Base-by-base conservation (phyloP, 2,329 filamentous ascomycete species). In the Chaetomium globosum region DNA sequence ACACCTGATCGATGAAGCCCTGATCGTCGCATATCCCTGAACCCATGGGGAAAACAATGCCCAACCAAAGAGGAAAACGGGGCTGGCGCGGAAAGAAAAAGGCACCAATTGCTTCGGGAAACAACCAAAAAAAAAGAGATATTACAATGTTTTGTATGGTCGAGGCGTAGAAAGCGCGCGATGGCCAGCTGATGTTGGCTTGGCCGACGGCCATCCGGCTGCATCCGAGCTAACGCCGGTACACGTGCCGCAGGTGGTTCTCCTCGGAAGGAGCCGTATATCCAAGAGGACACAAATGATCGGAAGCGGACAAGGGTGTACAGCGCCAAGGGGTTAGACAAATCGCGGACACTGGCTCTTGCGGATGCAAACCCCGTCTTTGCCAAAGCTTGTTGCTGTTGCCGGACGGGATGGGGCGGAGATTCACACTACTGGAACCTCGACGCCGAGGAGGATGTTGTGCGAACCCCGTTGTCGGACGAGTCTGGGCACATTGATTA, bases 391-490 rank as follows among this genome's bases (percentile, higher is more conserved):
- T 31, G 39, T 36, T 5, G 60, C 46, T 31, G 64, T 33, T 39
- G 64, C 59, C 43, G 39, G 36, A 19, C 19, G 6, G 12, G 49
- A 26, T 7, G 51, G 21, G 63, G 28, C 31, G n/a, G 7, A 26
- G 48, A 56, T 52, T 30, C 51, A 26, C 49, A 55, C 60, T 68
- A 71, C 65, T 73, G 67, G 63, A 72, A 73, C 36, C 71, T 69
- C 21, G 71, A 66, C 5, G 69, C 56, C n/a, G 67, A 59, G 7
- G 71, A 67, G 10, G 69, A 55, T 19, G 65, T 66, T 16, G 71
- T 67, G 10, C 71, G 69, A n/a, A 66, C 67, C 19, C 67, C 71
- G 21, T 67, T 71, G 46, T 73, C 71, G 16, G 71, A 73, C 12
- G 71, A 73, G 61, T 73, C 71, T 73, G 51, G 12, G 3, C 26